Percentiles rank a stretch among this genome's conserved stretches.
Conservation (phyloP, 2,329 filamentous ascomycete genomes). For the Corniculantispora saksenae region DNA sequence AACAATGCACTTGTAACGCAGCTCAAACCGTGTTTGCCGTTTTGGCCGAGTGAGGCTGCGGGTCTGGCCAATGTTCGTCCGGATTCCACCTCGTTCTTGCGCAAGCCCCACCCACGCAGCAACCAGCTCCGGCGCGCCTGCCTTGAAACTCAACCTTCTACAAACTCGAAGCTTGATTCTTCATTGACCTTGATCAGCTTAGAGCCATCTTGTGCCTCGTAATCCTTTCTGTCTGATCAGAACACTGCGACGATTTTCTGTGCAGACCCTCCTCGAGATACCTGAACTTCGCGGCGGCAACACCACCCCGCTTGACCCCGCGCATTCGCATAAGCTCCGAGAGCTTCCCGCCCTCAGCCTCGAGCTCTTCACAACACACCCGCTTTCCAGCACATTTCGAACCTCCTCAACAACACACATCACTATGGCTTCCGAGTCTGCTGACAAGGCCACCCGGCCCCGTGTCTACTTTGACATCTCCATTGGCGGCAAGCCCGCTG, state of each 20-base stretch:
- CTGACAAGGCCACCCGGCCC: constrained; percentile 59
- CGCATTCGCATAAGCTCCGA: background rate
- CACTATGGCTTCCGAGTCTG: constrained; percentile 43
- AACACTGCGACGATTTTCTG: background rate
- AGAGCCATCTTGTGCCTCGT: background rate
- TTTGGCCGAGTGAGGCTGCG: background rate
- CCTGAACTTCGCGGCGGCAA: background rate
- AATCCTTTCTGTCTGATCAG: background rate
- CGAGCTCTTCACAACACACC: background rate
- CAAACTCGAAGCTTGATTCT: background rate
- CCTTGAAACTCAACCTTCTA: background rate
- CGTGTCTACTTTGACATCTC: constrained; percentile 93
- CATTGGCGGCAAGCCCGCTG: constrained; percentile 71
- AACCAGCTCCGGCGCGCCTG: background rate
- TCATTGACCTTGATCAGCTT: background rate
- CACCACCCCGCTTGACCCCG: constrained; percentile 15
- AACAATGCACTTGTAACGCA: background rate
- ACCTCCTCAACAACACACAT: background rate
- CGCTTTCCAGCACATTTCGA: background rate
- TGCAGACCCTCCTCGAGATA: background rate
- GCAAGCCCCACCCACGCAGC: constrained; percentile 1
- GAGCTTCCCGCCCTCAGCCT: constrained; percentile 1
- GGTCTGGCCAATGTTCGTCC: constrained; percentile 5
- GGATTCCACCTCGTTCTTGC: constrained; percentile 12
- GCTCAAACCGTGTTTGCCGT: background rate